phyloP scores from a whole-genome alignment of 345 rosid species.

The Gossypium mustelinum region DNA sequence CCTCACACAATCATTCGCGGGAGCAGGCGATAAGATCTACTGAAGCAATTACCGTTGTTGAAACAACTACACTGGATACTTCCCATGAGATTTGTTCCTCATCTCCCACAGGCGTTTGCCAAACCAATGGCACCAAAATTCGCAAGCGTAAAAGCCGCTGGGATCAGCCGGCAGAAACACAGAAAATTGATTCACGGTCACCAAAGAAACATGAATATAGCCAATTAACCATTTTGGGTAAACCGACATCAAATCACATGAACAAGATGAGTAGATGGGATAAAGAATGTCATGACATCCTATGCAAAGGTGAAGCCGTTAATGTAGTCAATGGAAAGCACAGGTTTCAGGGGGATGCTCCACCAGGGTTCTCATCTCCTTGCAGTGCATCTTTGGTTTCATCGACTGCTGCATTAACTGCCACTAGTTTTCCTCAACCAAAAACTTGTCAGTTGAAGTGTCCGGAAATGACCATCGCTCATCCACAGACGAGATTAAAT shows the following conservation, averaged over 20 bases:
- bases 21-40: slow-evolving; percentile 48
- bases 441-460: slow-evolving; percentile 18
- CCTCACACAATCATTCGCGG: slow-evolving; percentile 42
- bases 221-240: slow-evolving; percentile 13
- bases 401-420: slow-evolving; percentile 33
- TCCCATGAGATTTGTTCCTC: slow-evolving; percentile 40
- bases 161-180: slow-evolving; percentile 73
- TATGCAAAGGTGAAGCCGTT: slow-evolving; percentile 24
- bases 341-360: slow-evolving; percentile 53
- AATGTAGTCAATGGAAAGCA: slow-evolving; percentile 25
- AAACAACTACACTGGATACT: slow-evolving; percentile 37
- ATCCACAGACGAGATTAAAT: slow-evolving; percentile 3
- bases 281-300: slow-evolving; percentile 14
- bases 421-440: slow-evolving; percentile 23
- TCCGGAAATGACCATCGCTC: slow-evolving; percentile 12
- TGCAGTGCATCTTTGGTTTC: slow-evolving; percentile 24
- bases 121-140: slow-evolving; percentile 30
- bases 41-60: slow-evolving; percentile 37
- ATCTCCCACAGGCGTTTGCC: slow-evolving; percentile 34
- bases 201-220: slow-evolving; percentile 23
- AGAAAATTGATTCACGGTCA: slow-evolving; percentile 26
- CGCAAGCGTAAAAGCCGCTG: slow-evolving; percentile 98
- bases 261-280: slow-evolving; percentile 24
- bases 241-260: slow-evolving; percentile 9
- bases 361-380: slow-evolving; percentile 84